Percentiles rank a stretch among this genome's conserved stretches.
Evolutionary conservation across 306 rosid genomes (phyloP).

Genomic region (Cyamopsis tetragonoloba): DNA sequence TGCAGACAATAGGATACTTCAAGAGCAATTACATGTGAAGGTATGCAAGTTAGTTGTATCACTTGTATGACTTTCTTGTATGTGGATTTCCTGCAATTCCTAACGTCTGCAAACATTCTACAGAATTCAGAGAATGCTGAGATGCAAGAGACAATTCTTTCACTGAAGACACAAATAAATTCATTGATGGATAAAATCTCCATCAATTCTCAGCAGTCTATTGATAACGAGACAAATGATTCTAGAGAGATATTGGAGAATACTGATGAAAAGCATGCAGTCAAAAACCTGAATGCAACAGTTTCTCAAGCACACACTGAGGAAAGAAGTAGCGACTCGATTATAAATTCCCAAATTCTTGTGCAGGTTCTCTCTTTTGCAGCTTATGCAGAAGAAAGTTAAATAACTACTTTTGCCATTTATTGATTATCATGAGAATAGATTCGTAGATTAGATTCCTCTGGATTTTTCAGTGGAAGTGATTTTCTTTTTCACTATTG

Average conservation of each 20-base stretch:
- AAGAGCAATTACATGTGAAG: slow-evolving; percentile 78
- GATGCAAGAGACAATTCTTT: slow-evolving; percentile 75
- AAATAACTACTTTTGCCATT: slow-evolving; percentile 1
- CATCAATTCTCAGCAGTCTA: slow-evolving; percentile 24
- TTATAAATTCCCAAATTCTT: slow-evolving; percentile 44
- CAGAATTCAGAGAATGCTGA: slow-evolving; percentile 62
- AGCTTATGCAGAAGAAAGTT: slow-evolving; percentile 2
- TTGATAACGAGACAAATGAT: slow-evolving; percentile 30
- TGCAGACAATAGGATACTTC: slow-evolving; percentile 88
- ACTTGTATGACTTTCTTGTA: slow-evolving; percentile 9
- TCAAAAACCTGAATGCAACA: slow-evolving; percentile 52
- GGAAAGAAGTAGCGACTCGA: slow-evolving; percentile 37
- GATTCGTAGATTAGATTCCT: not conserved
- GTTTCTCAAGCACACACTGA: slow-evolving; percentile 44
- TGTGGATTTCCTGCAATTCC: not conserved
- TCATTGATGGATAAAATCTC: slow-evolving; percentile 38
- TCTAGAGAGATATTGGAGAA: slow-evolving; percentile 33
- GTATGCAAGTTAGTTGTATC: slow-evolving; percentile 32
- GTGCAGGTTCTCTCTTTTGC: slow-evolving; percentile 47
- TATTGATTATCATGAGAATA: not conserved
- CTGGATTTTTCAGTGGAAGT: not conserved
- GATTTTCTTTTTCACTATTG: slow-evolving; percentile 10
- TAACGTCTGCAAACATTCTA: slow-evolving; percentile 12
- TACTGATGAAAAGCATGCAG: slow-evolving; percentile 37
- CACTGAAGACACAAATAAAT: slow-evolving; percentile 54